Base-by-base conservation (phyloP, 371 early-diverging fungal genomes). In the Lichtheimia ornata region DNA sequence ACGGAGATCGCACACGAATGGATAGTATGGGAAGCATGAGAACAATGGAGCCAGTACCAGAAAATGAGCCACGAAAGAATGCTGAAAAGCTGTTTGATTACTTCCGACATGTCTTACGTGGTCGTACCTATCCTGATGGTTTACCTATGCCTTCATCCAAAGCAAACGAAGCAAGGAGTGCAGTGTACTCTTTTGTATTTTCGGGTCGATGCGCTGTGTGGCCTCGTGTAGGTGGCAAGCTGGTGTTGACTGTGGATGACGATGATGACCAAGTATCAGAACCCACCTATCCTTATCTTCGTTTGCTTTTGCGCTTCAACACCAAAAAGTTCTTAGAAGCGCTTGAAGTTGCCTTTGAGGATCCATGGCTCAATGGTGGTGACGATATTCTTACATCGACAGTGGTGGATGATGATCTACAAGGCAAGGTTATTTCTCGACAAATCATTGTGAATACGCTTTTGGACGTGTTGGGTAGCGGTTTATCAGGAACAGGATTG, bases 141-240 rank as follows among this genome's bases (percentile, higher is more conserved):
- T 64, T 69, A 2, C 61, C 70, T 1, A 69, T 90, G 42, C 13
- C 68, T n/a, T 63, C 72, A 1, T 64, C 74, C 2, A 86, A 86
- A 56, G 87, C 90, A 5, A 75, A 84, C 41, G 80, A 82, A 9
- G 92, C 91, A 12, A 84, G 87, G 58, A 83, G 83, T n/a, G 87
- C 90, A 5, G 79, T 92, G 0, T 94, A 88, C 63, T 88, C 88
- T 2, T 90, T 94, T 67, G 81, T 94, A 1, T 88, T 91, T 58
- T 91, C 91, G 0, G 88, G 88, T 4, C 73, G 83, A 15, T 86
- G 88, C 67, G 84, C 86, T 7, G 81, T 82, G 20, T 90, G 91
- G 93, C 93, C 91, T 0, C 85, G 84, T 6, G 72, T 76, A 0
- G 84, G 84, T 20, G 85, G 87, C 5, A 76, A 79, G 20, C 66